These are phyloP conservation scores for Sarocladium oryzae DNA, from an alignment of 2,329 filamentous ascomycete genomes.

Conservation along the genomic window DNA sequence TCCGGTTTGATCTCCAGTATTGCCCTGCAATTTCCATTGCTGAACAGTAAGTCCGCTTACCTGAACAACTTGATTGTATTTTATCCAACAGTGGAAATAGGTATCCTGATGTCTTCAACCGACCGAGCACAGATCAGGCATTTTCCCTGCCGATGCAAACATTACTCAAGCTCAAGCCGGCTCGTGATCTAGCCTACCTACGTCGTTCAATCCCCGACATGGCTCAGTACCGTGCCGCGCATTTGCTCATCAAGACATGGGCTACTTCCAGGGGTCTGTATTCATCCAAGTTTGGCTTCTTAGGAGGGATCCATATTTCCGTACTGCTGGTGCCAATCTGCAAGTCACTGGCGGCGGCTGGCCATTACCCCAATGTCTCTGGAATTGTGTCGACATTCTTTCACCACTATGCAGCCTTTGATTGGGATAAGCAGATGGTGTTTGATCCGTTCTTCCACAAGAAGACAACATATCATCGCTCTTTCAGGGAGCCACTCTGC, in stretches of 20 bases:
- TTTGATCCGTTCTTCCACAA: conserved; percentile 56
- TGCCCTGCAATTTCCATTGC: conserved; percentile 51
- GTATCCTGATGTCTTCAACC: conserved; percentile 40
- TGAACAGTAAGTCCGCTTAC: conserved; percentile 31
- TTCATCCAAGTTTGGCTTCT: conserved; percentile 56
- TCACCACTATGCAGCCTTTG: conserved; percentile 51
- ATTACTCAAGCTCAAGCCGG: conserved; percentile 57
- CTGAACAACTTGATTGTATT: background rate
- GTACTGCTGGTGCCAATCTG: conserved; percentile 54
- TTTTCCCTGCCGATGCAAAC: conserved; percentile 51
- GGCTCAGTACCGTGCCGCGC: conserved; percentile 49
- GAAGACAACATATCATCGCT: conserved; percentile 45
- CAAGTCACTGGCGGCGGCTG: conserved; percentile 42
- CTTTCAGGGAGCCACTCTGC: conserved; percentile 53
- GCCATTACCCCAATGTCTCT: conserved; percentile 32
- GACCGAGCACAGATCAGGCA: conserved; percentile 43
- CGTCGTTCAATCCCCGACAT: conserved; percentile 53
- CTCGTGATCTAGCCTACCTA: conserved; percentile 56
- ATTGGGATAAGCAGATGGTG: conserved; percentile 49
- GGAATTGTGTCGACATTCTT: conserved; percentile 57
- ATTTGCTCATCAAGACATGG: conserved; percentile 57
- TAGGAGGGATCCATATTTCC: conserved; percentile 59
- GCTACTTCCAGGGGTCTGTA: conserved; percentile 57
- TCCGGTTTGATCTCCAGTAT: conserved; percentile 61
- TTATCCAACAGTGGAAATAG: background rate